Percentiles rank a stretch among this genome's conserved stretches.
phyloP scores from a whole-genome alignment of 257 asterid species.

The Buddleja alternifolia region DNA sequence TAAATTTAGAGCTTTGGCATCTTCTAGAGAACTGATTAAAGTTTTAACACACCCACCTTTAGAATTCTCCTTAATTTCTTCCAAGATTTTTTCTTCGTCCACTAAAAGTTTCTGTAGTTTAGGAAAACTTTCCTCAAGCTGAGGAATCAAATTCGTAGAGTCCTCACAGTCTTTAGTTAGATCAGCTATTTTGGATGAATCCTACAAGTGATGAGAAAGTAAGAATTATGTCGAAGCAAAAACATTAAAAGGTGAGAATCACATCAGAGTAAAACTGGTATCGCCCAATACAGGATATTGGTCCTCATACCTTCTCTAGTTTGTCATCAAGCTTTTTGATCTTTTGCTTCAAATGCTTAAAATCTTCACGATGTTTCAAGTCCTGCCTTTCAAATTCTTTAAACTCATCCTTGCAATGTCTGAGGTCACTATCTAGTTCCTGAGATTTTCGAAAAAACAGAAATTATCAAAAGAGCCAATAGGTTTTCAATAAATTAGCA shows the following conservation, averaged over 20 bases:
- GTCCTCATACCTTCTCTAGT: conserved; percentile 71
- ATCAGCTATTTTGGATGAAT: conserved; percentile 63
- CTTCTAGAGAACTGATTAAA: background rate
- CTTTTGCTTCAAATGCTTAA: conserved; percentile 84
- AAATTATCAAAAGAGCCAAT: conserved; percentile 11
- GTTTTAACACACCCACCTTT: conserved; percentile 52
- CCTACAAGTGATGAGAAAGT: conserved; percentile 46
- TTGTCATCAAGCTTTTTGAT: conserved; percentile 80
- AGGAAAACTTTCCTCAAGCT: conserved; percentile 75
- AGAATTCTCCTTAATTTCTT: conserved; percentile 75
- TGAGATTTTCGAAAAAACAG: conserved; percentile 30
- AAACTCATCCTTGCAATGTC: conserved; percentile 74
- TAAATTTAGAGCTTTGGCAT: background rate
- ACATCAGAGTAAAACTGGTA: background rate
- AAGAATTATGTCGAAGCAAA: conserved; percentile 14
- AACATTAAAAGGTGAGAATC: background rate
- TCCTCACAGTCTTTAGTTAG: conserved; percentile 76
- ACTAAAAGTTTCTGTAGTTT: conserved; percentile 63
- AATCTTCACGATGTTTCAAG: conserved; percentile 79
- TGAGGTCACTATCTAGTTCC: conserved; percentile 74
- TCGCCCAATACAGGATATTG: background rate
- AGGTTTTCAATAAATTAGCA: conserved; percentile 2
- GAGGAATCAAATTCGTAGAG: conserved; percentile 74
- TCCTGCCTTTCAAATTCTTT: conserved; percentile 98
- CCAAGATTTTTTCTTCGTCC: conserved; percentile 78